Conservation (phyloP, 2,329 filamentous ascomycete genomes). For the Lecanosticta acicola region DNA sequence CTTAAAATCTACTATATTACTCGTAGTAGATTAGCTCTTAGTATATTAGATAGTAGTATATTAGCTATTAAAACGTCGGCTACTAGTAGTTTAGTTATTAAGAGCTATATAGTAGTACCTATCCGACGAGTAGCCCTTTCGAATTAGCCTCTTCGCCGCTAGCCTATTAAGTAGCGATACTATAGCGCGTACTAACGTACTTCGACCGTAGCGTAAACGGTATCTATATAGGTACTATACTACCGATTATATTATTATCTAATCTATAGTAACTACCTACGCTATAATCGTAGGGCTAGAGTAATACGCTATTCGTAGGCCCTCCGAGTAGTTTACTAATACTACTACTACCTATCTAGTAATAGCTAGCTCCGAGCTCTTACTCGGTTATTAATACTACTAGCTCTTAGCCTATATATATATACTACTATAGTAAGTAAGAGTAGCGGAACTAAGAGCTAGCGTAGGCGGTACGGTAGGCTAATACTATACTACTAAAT, state of each 20-base stretch:
- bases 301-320: background rate
- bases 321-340: background rate
- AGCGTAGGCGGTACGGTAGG: background rate
- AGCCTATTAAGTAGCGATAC: slow-evolving; percentile 35
- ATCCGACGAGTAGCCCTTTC: background rate
- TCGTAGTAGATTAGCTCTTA: background rate
- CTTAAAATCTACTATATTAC: background rate
- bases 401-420: background rate
- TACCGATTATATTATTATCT: background rate
- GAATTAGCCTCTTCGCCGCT: background rate
- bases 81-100: background rate
- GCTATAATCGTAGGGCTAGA: background rate
- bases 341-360: background rate
- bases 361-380: background rate
- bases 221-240: background rate
- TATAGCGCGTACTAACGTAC: background rate
- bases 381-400: background rate
- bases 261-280: background rate
- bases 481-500: too few species aligned
- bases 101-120: background rate
- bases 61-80: background rate
- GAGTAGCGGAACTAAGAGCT: background rate
- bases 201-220: background rate
- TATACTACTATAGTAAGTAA: background rate
- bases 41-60: background rate